Evolutionary conservation across 176 grass and related monocot genomes (phyloP).

Genomic region (Leersia perrieri): DNA sequence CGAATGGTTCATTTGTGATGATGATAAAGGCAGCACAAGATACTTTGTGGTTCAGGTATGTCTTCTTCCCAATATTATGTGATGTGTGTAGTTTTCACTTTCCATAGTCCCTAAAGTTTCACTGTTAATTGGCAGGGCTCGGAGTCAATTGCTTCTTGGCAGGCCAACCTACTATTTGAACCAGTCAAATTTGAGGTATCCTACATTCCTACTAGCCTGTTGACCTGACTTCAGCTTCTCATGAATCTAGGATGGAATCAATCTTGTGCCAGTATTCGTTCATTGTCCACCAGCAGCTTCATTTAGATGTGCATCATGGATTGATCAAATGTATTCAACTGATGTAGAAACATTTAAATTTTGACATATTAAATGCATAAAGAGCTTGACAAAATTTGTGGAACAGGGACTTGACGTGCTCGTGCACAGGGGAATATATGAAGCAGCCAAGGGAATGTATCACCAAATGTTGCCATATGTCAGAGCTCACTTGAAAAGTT

Average conservation of each 20-base stretch:
- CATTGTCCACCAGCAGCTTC: background rate
- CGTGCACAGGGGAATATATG: slow-evolving; percentile 92
- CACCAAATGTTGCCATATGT: slow-evolving; percentile 81
- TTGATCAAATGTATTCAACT: background rate
- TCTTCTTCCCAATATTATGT: slow-evolving; percentile 1
- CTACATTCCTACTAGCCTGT: slow-evolving; percentile 14
- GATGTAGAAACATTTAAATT: background rate
- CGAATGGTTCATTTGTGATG: slow-evolving; percentile 88
- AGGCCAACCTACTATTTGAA: slow-evolving; percentile 96
- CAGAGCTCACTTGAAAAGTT: slow-evolving; percentile 48
- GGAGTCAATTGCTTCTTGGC: slow-evolving; percentile 79
- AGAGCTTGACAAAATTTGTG: background rate
- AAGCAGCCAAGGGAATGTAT: slow-evolving; percentile 93
- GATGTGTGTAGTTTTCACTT: background rate
- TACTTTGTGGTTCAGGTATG: slow-evolving; percentile 88
- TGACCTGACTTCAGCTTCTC: background rate
- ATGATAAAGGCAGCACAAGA: slow-evolving; percentile 69
- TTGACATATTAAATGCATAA: background rate
- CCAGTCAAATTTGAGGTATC: slow-evolving; percentile 91
- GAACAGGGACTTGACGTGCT: slow-evolving; percentile 73
- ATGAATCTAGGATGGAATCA: background rate
- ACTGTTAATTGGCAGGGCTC: slow-evolving; percentile 66
- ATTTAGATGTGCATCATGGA: slow-evolving; percentile 23
- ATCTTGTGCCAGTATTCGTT: background rate
- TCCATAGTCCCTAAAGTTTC: background rate